Conservation (phyloP, 2,329 filamentous ascomycete species). For the Stachybotrys echinatus region DNA sequence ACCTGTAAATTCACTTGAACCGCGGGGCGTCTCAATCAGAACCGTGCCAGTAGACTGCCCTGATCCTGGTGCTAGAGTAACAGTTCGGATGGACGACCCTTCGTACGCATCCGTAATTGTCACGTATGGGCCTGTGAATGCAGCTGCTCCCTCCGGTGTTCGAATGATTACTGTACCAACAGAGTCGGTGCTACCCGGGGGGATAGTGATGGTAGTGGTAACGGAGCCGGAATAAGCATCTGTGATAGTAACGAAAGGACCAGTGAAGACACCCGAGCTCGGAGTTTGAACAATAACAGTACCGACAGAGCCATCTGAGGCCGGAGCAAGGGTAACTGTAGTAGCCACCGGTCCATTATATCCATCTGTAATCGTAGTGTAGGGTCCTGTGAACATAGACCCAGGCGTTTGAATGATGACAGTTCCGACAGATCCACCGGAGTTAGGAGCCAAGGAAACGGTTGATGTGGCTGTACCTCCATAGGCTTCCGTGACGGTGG, state of each 20-base stretch:
- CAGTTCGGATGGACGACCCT: not conserved
- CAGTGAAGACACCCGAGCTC: slow-evolving; percentile 7
- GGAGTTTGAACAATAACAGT: slow-evolving; percentile 11
- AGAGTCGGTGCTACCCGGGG: not conserved
- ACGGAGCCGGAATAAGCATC: not conserved
- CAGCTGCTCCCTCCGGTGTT: not conserved
- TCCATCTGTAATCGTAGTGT: not conserved
- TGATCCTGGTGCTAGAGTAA: not conserved
- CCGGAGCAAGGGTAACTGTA: not conserved
- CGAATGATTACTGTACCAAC: not conserved
- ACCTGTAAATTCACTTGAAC: not conserved
- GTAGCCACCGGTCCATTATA: not conserved
- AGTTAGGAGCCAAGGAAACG: not conserved
- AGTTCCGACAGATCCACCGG: not conserved
- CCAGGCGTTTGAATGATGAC: not conserved
- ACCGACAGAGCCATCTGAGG: not conserved
- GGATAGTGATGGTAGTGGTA: not conserved
- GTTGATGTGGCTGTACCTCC: not conserved
- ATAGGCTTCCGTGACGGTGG: not conserved
- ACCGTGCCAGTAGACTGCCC: not conserved
- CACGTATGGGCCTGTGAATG: not conserved
- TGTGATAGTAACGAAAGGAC: slow-evolving; percentile 4
- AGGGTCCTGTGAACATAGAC: not conserved
- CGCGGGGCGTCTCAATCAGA: not conserved
- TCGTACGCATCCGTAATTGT: not conserved